These are phyloP conservation scores for Trapa incisa DNA, from an alignment of 345 rosid species.

Conservation along the genomic window DNA sequence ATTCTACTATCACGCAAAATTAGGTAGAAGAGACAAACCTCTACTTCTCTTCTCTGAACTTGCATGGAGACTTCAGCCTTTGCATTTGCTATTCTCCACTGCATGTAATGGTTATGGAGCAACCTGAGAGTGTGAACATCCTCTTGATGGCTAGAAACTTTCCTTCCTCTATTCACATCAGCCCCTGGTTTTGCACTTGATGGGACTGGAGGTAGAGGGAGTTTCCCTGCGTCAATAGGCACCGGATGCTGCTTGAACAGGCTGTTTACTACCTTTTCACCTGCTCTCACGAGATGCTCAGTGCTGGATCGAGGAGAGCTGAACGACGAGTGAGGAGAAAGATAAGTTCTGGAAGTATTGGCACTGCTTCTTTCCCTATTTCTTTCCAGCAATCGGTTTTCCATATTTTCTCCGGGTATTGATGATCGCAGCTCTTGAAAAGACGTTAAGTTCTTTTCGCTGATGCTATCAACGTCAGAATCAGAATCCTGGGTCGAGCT, in stretches of 20 bases:
- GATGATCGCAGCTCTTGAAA: slow-evolving; percentile 21
- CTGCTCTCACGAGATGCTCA: slow-evolving; percentile 13
- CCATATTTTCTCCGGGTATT: slow-evolving; percentile 28
- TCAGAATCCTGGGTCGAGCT: background rate
- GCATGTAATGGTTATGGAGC: slow-evolving; percentile 65
- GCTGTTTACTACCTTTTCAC: slow-evolving; percentile 16
- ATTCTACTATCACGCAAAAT: background rate
- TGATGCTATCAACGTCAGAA: slow-evolving; percentile 5
- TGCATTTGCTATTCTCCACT: slow-evolving; percentile 83
- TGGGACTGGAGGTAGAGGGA: slow-evolving; percentile 44
- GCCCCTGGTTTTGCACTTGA: slow-evolving; percentile 24
- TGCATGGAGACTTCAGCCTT: slow-evolving; percentile 42
- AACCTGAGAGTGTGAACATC: slow-evolving; percentile 49
- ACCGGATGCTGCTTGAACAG: slow-evolving; percentile 12
- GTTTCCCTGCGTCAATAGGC: slow-evolving; percentile 12
- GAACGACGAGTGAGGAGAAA: slow-evolving; percentile 27
- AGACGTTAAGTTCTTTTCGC: slow-evolving; percentile 1
- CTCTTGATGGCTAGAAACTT: slow-evolving; percentile 36
- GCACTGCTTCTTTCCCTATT: slow-evolving; percentile 14
- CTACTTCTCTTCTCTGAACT: slow-evolving; percentile 50
- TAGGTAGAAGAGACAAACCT: slow-evolving; percentile 27
- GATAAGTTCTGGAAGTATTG: slow-evolving; percentile 13
- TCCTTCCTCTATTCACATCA: slow-evolving; percentile 35
- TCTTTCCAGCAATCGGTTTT: slow-evolving; percentile 25
- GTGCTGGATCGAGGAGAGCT: slow-evolving; percentile 16